These are phyloP conservation scores for Zymoseptoria crescenta DNA, from an alignment of 2,329 filamentous ascomycete species.

Conservation along the genomic window DNA sequence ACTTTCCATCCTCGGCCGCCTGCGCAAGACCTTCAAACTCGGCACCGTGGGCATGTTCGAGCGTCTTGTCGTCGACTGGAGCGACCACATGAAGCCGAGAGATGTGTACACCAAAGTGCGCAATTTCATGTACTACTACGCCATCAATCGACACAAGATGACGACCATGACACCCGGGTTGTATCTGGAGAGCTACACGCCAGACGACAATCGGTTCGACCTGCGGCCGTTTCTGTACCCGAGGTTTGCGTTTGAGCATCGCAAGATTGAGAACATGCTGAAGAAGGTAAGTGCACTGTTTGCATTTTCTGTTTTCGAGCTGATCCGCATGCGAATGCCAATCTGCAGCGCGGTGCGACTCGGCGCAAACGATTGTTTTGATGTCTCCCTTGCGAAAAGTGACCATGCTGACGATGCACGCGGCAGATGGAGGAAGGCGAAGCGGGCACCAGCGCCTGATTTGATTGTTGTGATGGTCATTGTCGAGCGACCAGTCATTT, in stretches of 20 bases:
- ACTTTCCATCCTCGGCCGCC: constrained; percentile 44
- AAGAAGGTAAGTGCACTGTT: constrained; percentile 19
- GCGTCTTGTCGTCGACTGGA: constrained; percentile 46
- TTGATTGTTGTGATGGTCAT: not conserved
- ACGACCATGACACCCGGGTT: constrained; percentile 52
- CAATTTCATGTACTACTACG: constrained; percentile 48
- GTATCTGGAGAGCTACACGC: constrained; percentile 46
- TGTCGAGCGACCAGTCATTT: not conserved
- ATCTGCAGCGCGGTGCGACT: not conserved
- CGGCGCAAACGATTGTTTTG: not conserved
- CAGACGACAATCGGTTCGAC: constrained; percentile 49
- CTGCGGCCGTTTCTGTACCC: constrained; percentile 50
- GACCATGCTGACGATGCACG: not conserved
- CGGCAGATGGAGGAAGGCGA: not conserved
- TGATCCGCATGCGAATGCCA: not conserved
- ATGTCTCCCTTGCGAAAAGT: not conserved
- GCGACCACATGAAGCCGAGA: constrained; percentile 26
- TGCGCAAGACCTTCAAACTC: constrained; percentile 49
- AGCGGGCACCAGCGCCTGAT: not conserved
- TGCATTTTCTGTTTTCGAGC: not conserved
- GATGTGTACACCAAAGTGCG: constrained; percentile 36
- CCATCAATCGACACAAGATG: constrained; percentile 59
- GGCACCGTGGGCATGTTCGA: constrained; percentile 49
- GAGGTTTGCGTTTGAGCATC: constrained; percentile 39
- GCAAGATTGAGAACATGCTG: constrained; percentile 43